phyloP scores from a whole-genome alignment of 2,329 filamentous ascomycete species.

The Ophiostoma tasmaniense region DNA sequence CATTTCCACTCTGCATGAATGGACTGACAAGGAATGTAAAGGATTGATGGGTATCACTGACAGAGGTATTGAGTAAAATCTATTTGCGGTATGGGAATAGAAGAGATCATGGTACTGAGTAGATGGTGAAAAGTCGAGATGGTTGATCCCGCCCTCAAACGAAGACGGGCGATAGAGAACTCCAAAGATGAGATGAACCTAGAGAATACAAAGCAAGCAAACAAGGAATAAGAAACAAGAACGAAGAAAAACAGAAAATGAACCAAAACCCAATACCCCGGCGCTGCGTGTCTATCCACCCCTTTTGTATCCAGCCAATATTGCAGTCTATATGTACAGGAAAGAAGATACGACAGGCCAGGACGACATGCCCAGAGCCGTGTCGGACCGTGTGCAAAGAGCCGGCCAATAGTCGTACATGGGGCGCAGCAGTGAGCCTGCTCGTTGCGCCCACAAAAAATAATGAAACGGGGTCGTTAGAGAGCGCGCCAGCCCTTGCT shows the following conservation, averaged over 20 bases:
- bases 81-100: not conserved
- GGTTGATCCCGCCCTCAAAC: constrained; percentile 6
- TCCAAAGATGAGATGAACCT: not conserved
- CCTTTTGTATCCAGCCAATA: constrained; percentile 11
- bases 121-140: constrained; percentile 12
- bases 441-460: not conserved
- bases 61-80: not conserved
- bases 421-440: not conserved
- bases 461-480: constrained; percentile 8
- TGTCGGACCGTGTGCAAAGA: not conserved
- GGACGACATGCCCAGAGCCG: not conserved
- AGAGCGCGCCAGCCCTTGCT: not conserved
- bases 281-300: constrained; percentile 4
- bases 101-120: not conserved
- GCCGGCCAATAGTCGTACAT: constrained; percentile 10
- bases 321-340: constrained; percentile 15
- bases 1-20: not conserved
- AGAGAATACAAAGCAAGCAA: not conserved
- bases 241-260: not conserved
- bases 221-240: not conserved
- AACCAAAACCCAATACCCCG: not conserved
- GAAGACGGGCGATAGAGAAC: constrained; percentile 4
- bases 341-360: constrained; percentile 5
- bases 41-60: not conserved
- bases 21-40: not conserved